Conservation (phyloP, 768 basidiomycete genomes). For the Brasilioporus rufonigricans region DNA sequence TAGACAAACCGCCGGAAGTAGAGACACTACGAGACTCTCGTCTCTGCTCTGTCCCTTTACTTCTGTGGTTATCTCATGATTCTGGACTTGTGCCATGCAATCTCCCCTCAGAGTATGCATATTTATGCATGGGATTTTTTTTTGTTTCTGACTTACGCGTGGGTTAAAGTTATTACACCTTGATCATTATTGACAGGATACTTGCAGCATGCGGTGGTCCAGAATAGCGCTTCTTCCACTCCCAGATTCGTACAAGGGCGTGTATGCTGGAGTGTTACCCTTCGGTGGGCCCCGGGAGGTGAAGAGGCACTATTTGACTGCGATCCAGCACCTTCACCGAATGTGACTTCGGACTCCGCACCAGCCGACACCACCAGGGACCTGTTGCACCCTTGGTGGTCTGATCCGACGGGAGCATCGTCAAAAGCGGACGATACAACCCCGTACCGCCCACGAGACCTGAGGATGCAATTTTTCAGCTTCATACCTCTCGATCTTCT, state of each 20-base stretch:
- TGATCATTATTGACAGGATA: not conserved
- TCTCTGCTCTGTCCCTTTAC: slow-evolving; percentile 36
- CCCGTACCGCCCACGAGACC: slow-evolving; percentile 23
- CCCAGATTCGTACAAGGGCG: slow-evolving; percentile 23
- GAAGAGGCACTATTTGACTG: slow-evolving; percentile 36
- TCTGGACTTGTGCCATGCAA: slow-evolving; percentile 24
- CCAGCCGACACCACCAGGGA: not conserved
- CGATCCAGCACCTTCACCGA: not conserved
- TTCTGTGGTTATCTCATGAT: slow-evolving; percentile 38
- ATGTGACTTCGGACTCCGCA: not conserved
- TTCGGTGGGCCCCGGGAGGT: slow-evolving; percentile 50
- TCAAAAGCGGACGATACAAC: slow-evolving; percentile 5
- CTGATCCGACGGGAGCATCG: slow-evolving; percentile 10
- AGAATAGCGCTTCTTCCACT: not conserved
- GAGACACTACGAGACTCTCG: slow-evolving; percentile 42
- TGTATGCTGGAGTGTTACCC: slow-evolving; percentile 45
- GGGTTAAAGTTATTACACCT: slow-evolving; percentile 6
- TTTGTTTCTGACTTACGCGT: slow-evolving; percentile 41
- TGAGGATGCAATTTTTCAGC: slow-evolving; percentile 27
- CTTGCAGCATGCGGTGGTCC: slow-evolving; percentile 16
- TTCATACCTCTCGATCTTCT: slow-evolving; percentile 32
- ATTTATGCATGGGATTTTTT: slow-evolving; percentile 47
- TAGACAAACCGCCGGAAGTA: slow-evolving; percentile 41
- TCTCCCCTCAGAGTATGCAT: slow-evolving; percentile 39
- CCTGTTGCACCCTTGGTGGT: slow-evolving; percentile 21